Evolutionary conservation across 306 rosid genomes (phyloP).

Genomic region (Hippophae tibetana): DNA sequence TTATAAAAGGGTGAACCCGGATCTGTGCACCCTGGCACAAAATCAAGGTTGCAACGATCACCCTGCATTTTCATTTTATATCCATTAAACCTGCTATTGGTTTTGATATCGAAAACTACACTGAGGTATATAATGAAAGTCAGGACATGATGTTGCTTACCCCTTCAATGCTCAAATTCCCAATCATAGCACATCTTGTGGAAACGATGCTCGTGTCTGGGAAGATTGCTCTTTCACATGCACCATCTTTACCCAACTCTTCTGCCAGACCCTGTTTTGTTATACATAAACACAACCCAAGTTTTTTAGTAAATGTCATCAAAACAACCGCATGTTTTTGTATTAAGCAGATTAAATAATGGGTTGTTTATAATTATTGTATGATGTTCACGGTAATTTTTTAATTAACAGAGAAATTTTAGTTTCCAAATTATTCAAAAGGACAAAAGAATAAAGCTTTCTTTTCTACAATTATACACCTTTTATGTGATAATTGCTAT

Average conservation of each 20-base stretch:
- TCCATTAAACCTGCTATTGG: too few relatives aligned
- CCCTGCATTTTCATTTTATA: conserved; percentile 36
- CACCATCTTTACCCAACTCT: conserved; percentile 78
- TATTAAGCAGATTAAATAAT: too few relatives aligned
- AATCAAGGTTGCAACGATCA: conserved; percentile 67
- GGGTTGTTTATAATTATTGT: too few relatives aligned
- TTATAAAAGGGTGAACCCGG: conserved; percentile 52
- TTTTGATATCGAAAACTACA: too few relatives aligned
- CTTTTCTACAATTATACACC: too few relatives aligned
- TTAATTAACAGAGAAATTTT: too few relatives aligned
- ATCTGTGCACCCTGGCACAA: conserved; percentile 70
- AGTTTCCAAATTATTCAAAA: too few relatives aligned
- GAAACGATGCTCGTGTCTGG: conserved; percentile 51
- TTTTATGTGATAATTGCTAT: too few relatives aligned
- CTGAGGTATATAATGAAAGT: not conserved
- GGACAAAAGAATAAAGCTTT: too few relatives aligned
- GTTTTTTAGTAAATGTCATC: not conserved
- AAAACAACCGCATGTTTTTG: too few relatives aligned
- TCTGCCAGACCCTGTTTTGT: conserved; percentile 57
- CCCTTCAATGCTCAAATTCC: conserved; percentile 73
- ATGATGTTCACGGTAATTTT: too few relatives aligned
- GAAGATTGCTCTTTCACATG: conserved; percentile 78
- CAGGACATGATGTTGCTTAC: conserved; percentile 32
- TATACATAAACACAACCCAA: not conserved
- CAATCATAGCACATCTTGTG: conserved; percentile 60